Evolutionary conservation across 75 land plant species (phyloP), one percentile per base, ranked within the genome.

Genomic region (Isoetes taiwanensis): DNA sequence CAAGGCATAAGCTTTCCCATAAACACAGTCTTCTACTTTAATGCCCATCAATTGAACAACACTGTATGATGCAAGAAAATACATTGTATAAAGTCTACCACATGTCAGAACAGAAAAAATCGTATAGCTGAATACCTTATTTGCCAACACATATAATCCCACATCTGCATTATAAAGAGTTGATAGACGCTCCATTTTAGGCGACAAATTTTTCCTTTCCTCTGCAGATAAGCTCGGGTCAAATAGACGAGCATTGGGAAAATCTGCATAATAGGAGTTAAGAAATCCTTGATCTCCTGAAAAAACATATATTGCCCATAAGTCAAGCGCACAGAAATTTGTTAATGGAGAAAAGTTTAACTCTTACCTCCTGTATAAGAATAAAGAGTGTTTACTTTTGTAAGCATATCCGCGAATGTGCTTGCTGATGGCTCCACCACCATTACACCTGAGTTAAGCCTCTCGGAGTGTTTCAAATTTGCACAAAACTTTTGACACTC

Each of bases 361-460:
- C n/a, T n/a, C n/a, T n/a, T n/a, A 86, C 93, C 98, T 71, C 99
- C 99, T 60, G 99, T 94, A 62, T 94, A 94, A 14, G 99, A 94
- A 25, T 53, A 64, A 46, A 90, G 61, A 0, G 86, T 72, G 21
- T 52, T 74, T 26, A 94, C 85, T 81, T 94, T 81, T 48, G 73
- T 75, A 72, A 88, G 68, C 99, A 94, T 94, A 56, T 94, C 99
- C 27, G 77, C 70, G 46, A 81, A 94, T 48, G 82, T 53, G 27
- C 52, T 25, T 65, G 63, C 71, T 21, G 99, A 94, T 27, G 99
- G 99, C 73, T 94, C 99, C 3, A 94, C 90, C 11, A 94, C 99
- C 99, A 94, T 79, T 27, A 94, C 99, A 19, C 99, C 99, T 24
- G 99, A 94, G 54, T 94, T 94, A 38, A 94, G 52, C 43, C 99